phyloP scores from a whole-genome alignment of 192 early-diverging fungal genomes.

The Mortierella alpina region DNA sequence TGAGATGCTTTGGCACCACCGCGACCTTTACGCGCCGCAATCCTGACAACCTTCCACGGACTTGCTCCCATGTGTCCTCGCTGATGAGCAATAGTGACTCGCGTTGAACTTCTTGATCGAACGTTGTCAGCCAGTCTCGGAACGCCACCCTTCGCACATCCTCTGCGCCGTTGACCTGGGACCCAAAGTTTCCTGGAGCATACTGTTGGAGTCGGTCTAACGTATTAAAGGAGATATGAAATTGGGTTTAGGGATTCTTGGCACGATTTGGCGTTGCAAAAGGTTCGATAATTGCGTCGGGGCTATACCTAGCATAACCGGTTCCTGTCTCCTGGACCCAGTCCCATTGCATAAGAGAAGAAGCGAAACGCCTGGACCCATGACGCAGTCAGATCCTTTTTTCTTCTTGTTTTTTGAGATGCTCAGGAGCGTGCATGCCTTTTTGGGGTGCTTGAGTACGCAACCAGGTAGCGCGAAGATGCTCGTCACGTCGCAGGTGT shows the following conservation, averaged over 20 bases:
- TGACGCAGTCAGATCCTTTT: neutral
- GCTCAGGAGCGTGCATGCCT: constrained; percentile 11
- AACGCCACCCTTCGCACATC: constrained; percentile 7
- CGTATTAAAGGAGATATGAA: neutral
- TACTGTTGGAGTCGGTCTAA: no score
- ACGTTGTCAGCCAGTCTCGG: constrained; percentile 6
- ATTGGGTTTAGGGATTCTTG: neutral
- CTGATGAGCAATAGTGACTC: constrained; percentile 9
- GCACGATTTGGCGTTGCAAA: neutral
- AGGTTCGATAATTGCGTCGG: neutral
- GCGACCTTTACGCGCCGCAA: constrained; percentile 10
- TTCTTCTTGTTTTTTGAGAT: neutral
- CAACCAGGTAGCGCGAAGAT: constrained; percentile 17
- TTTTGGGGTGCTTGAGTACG: constrained; percentile 7
- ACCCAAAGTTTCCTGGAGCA: no score
- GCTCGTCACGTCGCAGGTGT: constrained; percentile 12
- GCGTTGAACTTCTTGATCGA: constrained; percentile 10
- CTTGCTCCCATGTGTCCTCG: constrained; percentile 6
- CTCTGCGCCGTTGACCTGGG: no score
- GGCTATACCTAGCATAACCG: constrained; percentile 19
- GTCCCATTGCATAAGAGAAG: constrained; percentile 15
- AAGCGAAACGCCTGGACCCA: constrained; percentile 13
- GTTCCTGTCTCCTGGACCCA: constrained; percentile 12
- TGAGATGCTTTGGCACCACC: constrained; percentile 10
- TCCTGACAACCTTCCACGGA: constrained; percentile 12